Evolutionary conservation across 805 yeast species (phyloP), one percentile per base, ranked within the genome.

Genomic region (Candida mattraensis): DNA sequence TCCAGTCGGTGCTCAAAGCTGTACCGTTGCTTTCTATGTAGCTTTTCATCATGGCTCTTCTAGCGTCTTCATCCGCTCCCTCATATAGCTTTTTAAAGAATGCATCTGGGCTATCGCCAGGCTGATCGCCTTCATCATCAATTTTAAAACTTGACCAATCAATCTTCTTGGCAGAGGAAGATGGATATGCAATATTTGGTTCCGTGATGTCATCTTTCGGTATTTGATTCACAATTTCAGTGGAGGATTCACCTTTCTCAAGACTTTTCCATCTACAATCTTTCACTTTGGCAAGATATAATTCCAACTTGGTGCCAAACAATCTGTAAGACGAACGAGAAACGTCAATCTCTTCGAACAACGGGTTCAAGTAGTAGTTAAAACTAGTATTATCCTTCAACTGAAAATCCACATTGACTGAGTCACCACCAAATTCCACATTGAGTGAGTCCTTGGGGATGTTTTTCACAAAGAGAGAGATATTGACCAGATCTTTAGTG

Each of bases 1-100:
- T 74, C 99, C 99, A 93, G 55, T 87, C 85, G 4, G 99, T 93
- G 29, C 95, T 86, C 40, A 93, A 67, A 2, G 95, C 78, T 0
- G 99, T 93, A 14, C 99, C 99, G 50, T 85, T 83, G 49, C 95
- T 85, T 61, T 93, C 96, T n/a, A 78, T 70, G 52, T 76, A 93
- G 35, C 96, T 86, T 64, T 93, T 93, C 95, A 87, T 83, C 98
- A 93, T 93, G 2, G 99, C 99, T 33, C 94, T 70, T 48, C 69
- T 69, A 1, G 95, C 82, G 51, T 93, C 96, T 6, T 84, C 93
- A 55, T 88, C 95, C 0, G 95, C 91, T 45, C 74, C 80, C 18
- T 72, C 71, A 62, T 83, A 93, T 8, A 93, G 54, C 45, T 78
- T 70, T 48, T 78, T 74, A 64, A 93, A 93, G 51, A 93, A 89